These are phyloP conservation scores for Rhynchospora pubera DNA, from an alignment of 176 grass and related monocot genomes.

Conservation along the genomic window DNA sequence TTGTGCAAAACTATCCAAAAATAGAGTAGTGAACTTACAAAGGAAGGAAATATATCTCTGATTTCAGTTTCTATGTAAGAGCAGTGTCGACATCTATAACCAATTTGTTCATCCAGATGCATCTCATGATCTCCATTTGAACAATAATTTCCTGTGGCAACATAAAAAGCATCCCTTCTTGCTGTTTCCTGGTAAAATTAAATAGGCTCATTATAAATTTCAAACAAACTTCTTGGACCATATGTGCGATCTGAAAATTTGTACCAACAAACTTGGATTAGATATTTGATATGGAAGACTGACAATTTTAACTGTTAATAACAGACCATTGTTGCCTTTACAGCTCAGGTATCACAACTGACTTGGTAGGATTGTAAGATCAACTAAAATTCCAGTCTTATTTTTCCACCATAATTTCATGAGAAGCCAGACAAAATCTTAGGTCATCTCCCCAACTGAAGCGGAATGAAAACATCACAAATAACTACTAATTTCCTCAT, in stretches of 20 bases:
- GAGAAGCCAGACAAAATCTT: not conserved
- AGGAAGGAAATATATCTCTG: not conserved
- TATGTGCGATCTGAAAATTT: not conserved
- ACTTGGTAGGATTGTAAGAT: not conserved
- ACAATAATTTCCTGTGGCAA: not conserved
- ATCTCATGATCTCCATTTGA: conserved; percentile 5
- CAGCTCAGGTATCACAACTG: not conserved
- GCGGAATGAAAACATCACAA: not conserved
- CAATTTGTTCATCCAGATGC: conserved; percentile 19
- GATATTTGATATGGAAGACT: not conserved
- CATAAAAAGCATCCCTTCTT: not conserved
- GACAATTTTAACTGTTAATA: not conserved
- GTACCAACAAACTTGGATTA: not conserved
- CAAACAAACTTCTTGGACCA: not conserved
- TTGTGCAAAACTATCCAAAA: not conserved
- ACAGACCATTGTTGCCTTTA: not conserved
- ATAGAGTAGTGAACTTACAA: conserved; percentile 7
- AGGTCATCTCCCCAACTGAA: not conserved
- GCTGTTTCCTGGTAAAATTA: not conserved
- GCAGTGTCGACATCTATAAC: not conserved
- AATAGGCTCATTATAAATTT: not conserved
- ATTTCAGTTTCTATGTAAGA: conserved; percentile 18
- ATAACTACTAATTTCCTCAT: not conserved
- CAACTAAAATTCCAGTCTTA: not conserved
- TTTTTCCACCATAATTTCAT: not conserved